Percentiles rank a stretch among this genome's conserved stretches.
These are phyloP conservation scores for Suhomyces sp. DNA, from an alignment of 805 yeast genomes.

Conservation along the genomic window DNA sequence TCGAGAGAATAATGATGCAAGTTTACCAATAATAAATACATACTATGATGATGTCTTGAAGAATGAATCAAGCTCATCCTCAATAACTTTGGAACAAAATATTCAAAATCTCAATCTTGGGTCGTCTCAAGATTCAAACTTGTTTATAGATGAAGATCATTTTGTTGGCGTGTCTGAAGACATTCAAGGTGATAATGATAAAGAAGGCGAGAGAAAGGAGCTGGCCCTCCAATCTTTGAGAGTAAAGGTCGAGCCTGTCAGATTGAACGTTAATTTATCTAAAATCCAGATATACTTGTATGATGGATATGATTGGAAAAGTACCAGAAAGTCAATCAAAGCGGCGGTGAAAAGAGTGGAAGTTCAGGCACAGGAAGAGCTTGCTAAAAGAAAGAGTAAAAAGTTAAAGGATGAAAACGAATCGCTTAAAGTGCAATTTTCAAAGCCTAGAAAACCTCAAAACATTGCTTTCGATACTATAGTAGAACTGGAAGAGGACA, in stretches of 20 bases:
- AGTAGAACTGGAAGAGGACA: background rate
- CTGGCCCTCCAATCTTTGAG: background rate
- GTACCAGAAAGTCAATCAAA: conserved; percentile 64
- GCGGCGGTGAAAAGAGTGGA: conserved; percentile 66
- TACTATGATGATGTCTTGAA: background rate
- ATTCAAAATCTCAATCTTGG: conserved; percentile 20
- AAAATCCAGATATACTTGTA: conserved; percentile 49
- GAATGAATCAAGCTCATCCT: conserved; percentile 1
- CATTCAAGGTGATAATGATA: background rate
- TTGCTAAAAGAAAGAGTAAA: conserved; percentile 10
- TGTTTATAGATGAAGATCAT: conserved; percentile 26
- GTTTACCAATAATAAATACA: background rate
- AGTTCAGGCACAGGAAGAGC: conserved; percentile 37
- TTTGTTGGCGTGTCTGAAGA: conserved; percentile 9
- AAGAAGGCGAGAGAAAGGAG: background rate
- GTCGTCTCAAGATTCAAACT: background rate
- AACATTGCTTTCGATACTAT: background rate
- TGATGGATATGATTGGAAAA: conserved; percentile 93
- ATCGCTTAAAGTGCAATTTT: background rate
- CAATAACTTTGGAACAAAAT: conserved; percentile 19
- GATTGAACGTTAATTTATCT: conserved; percentile 32
- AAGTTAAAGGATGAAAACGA: background rate
- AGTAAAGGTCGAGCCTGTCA: conserved; percentile 19
- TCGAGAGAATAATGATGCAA: background rate
- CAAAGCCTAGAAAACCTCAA: background rate